These are phyloP conservation scores for Eustoma russellianum DNA, from an alignment of 257 asterid species.

Conservation along the genomic window DNA sequence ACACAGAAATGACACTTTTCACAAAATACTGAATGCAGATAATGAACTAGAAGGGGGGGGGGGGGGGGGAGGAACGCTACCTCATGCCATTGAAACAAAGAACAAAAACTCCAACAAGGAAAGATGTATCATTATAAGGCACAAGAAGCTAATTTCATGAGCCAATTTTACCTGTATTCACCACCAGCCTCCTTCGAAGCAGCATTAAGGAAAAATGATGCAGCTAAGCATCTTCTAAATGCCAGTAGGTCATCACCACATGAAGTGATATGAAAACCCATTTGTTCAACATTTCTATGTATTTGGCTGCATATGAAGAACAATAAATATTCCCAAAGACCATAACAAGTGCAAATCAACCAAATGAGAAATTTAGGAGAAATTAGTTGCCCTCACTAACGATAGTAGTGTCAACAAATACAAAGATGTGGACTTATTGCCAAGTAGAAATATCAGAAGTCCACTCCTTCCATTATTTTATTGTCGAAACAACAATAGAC, in stretches of 20 bases:
- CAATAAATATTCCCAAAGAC: constrained; percentile 10
- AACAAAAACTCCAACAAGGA: not conserved
- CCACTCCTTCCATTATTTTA: no score
- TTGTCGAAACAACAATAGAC: no score
- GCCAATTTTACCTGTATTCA: constrained; percentile 54
- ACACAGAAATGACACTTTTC: no score
- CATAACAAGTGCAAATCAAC: not conserved
- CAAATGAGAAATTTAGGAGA: not conserved
- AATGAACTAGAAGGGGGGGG: no score
- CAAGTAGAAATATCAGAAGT: no score
- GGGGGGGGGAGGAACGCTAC: no score
- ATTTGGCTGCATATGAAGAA: constrained; percentile 57
- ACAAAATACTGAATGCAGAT: no score
- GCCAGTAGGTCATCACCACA: constrained; percentile 79
- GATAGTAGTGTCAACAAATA: not conserved
- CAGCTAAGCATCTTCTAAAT: constrained; percentile 79
- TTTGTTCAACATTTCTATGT: constrained; percentile 61
- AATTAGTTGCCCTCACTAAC: not conserved
- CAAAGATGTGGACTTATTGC: no score
- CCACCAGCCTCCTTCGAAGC: constrained; percentile 66
- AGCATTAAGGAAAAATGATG: constrained; percentile 92
- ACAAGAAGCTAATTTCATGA: not conserved
- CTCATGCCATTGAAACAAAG: no score
- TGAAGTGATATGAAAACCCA: constrained; percentile 62
- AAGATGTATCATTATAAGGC: not conserved